A percentile compares a stretch with the other conserved stretches of the same genome.
These are phyloP conservation scores for Suhomyces sp. DNA, from an alignment of 805 yeast genomes.

Conservation along the genomic window DNA sequence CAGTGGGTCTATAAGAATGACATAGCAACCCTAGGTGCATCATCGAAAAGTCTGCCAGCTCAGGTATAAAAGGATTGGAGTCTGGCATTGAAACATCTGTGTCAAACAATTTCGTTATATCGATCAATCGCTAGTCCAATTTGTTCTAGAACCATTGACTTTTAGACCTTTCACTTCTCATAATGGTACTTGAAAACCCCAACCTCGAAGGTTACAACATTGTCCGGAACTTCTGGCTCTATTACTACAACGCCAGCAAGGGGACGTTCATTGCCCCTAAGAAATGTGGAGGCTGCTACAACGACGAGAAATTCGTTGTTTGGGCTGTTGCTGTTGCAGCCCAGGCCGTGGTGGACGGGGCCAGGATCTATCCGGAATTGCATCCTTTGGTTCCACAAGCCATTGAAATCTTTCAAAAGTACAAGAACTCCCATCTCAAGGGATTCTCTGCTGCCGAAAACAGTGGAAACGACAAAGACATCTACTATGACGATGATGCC, in stretches of 20 bases:
- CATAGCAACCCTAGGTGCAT: too few species aligned
- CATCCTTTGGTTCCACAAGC: conserved; percentile 55
- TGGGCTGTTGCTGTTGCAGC: conserved; percentile 69
- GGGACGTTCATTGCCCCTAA: conserved; percentile 41
- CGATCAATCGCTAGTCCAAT: neutral
- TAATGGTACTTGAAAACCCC: conserved; percentile 24
- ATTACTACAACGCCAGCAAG: conserved; percentile 38
- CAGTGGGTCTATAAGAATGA: too few species aligned
- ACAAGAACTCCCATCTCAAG: conserved; percentile 48
- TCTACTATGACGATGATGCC: conserved; percentile 75
- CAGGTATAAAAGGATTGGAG: too few species aligned
- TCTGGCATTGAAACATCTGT: too few species aligned
- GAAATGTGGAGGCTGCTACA: conserved; percentile 43
- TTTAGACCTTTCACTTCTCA: too few species aligned
- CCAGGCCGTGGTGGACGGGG: conserved; percentile 69
- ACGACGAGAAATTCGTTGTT: conserved; percentile 56
- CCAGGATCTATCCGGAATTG: conserved; percentile 50
- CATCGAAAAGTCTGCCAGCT: too few species aligned
- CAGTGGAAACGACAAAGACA: conserved; percentile 57
- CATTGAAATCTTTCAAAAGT: conserved; percentile 47
- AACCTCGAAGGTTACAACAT: conserved; percentile 34
- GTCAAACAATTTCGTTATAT: too few species aligned
- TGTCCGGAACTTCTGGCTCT: conserved; percentile 42
- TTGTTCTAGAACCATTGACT: neutral
- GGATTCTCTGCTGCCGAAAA: conserved; percentile 69